Conservation (phyloP, 2,329 filamentous ascomycete species). For the Colletotrichum somersetense region DNA sequence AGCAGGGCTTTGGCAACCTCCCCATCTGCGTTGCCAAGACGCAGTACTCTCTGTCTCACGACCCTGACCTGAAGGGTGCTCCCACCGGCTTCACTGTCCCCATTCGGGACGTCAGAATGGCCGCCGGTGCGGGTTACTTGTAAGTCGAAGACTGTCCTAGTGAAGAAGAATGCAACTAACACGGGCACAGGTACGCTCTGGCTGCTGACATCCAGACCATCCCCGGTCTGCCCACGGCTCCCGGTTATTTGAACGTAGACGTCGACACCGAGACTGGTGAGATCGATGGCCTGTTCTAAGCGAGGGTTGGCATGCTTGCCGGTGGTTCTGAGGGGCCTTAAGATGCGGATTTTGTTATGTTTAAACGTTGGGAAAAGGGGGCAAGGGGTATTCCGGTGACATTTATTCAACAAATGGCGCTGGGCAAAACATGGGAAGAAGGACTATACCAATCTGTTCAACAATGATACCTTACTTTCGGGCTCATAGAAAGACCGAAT, state of each 20-base stretch:
- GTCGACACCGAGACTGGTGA: conserved; percentile 85
- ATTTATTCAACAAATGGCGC: conserved; percentile 45
- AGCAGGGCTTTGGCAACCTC: conserved; percentile 91
- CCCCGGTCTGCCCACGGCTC: conserved; percentile 92
- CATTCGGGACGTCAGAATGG: conserved; percentile 93
- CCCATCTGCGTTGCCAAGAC: conserved; percentile 99
- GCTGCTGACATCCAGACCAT: conserved; percentile 99
- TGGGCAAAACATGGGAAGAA: conserved; percentile 37
- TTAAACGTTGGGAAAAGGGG: conserved; percentile 18
- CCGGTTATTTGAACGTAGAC: conserved; percentile 95
- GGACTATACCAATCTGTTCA: conserved; percentile 42
- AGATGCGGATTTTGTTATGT: conserved; percentile 8
- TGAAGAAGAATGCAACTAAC: conserved; percentile 51
- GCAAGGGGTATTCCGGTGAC: conserved; percentile 36
- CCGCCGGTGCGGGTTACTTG: conserved; percentile 93
- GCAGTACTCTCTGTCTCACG: conserved; percentile 95
- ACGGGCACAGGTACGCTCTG: conserved; percentile 77
- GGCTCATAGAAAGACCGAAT: conserved; percentile 23
- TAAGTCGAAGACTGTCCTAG: conserved; percentile 59
- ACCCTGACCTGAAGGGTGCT: conserved; percentile 93
- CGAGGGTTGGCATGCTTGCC: neutral
- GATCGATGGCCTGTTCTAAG: conserved; percentile 89
- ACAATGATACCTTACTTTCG: conserved; percentile 43
- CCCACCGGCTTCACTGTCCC: conserved; percentile 95
- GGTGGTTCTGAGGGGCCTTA: conserved; percentile 12